Base-by-base conservation (phyloP, 345 rosid species). In the Mangifera indica region DNA sequence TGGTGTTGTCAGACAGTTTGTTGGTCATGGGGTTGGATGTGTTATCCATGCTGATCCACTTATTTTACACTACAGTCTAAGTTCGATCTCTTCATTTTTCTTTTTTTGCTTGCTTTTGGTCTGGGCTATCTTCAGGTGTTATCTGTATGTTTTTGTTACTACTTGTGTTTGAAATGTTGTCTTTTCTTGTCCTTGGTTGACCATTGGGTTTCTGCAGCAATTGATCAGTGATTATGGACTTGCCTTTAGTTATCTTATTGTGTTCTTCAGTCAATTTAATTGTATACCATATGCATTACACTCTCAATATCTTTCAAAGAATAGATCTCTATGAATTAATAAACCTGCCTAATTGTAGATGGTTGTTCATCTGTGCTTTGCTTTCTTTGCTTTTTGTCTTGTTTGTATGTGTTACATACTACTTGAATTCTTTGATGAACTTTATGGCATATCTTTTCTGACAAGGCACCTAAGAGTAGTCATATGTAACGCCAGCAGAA, bases 21-120 rank as follows among this genome's bases (percentile, higher is more conserved):
- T 91, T 59, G 97, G 98, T 77, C 98, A 94, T 53, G 97, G 98
- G 20, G 87, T 91, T 78, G 98, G 98, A 42, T 83, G 82, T 20
- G 90, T 94, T 78, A 91, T 94, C 76, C 97, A 91, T 67, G 87
- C 97, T 1, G 97, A 90, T 84, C 97, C 97, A 49, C 88, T 92
- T 63, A 69, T 94, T 80, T 82, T 81, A 53, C 97, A 94, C 79
- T 84, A 56, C 87, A 78, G 98, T 92, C 81, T 37, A n/a, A 68
- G 12, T 75, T 62, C 22, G 4, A 63, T 70, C 17, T 51, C 12
- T 63, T 71, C 24, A n/a, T 10, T 2, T 52, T 15, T 70, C 21
- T 54, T 70, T 26, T 63, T 60, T n/a, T n/a, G n/a, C n/a, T n/a
- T 77, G n/a, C 53, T 58, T 67, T 74, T 67, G 9, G 22, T 7